phyloP scores from a whole-genome alignment of 441 rosid species.

The Adansonia rubrostipa region DNA sequence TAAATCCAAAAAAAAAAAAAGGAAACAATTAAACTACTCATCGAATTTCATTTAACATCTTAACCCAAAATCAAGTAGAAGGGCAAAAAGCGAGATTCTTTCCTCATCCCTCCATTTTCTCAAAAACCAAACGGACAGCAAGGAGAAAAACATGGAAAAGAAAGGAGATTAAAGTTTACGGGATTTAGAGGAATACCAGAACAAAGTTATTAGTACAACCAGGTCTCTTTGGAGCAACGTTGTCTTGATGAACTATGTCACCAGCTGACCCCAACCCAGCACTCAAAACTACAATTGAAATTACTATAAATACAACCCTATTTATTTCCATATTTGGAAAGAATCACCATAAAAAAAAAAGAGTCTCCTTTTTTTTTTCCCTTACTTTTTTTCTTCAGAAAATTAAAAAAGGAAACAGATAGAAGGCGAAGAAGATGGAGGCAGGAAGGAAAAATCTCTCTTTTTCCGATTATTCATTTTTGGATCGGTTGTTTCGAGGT shows the following conservation, averaged over 20 bases:
- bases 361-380: neutral
- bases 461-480: neutral
- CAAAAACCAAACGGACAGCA: slow-evolving; percentile 17
- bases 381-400: neutral
- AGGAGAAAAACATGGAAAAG: neutral
- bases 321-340: slow-evolving; percentile 26
- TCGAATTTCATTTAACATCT: slow-evolving; percentile 11
- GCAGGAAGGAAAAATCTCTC: slow-evolving; percentile 12
- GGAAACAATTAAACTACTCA: neutral
- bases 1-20: neutral
- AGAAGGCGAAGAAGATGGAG: slow-evolving; percentile 8
- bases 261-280: slow-evolving; percentile 45
- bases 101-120: slow-evolving; percentile 11
- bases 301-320: slow-evolving; percentile 22
- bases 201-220: slow-evolving; percentile 59
- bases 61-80: slow-evolving; percentile 1
- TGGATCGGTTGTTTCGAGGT: slow-evolving; percentile 28
- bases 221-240: slow-evolving; percentile 47
- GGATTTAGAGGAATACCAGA: slow-evolving; percentile 34
- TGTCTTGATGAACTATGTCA: slow-evolving; percentile 57
- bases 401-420: neutral
- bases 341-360: neutral
- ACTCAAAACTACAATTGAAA: slow-evolving; percentile 39
- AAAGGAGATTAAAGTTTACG: neutral
- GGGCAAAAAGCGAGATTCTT: slow-evolving; percentile 14